These are phyloP conservation scores for Suillus hirtellus DNA, from an alignment of 768 basidiomycete genomes.

Conservation along the genomic window DNA sequence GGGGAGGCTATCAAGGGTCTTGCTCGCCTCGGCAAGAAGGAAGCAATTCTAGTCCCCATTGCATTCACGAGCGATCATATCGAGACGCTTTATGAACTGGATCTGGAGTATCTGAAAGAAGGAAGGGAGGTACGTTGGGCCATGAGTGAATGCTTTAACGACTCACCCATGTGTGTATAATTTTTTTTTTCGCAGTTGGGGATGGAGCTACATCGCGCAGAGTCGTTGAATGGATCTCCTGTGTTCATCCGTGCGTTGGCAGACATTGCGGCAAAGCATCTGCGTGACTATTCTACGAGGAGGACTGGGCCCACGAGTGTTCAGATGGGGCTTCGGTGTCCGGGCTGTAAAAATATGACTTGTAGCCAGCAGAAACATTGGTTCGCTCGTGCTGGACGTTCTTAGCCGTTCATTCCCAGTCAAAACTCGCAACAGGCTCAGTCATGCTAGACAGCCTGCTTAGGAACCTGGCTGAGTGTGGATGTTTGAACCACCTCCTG, in stretches of 20 bases:
- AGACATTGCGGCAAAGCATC: slow-evolving; percentile 82
- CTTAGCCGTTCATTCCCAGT: slow-evolving; percentile 21
- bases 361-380: slow-evolving; percentile 88
- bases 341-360: slow-evolving; percentile 87
- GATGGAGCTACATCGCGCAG: slow-evolving; percentile 85
- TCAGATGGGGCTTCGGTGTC: slow-evolving; percentile 88
- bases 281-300: slow-evolving; percentile 61
- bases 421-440: no score
- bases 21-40: slow-evolving; percentile 72
- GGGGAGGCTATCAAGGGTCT: slow-evolving; percentile 87
- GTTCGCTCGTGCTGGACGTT: slow-evolving; percentile 76
- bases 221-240: slow-evolving; percentile 92
- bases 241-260: slow-evolving; percentile 95
- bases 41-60: slow-evolving; percentile 85
- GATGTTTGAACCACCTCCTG: no score
- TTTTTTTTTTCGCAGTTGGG: slow-evolving; percentile 61
- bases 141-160: background rate
- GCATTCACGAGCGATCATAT: slow-evolving; percentile 99
- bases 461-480: no score
- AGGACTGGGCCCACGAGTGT: slow-evolving; percentile 63
- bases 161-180: slow-evolving; percentile 13
- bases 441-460: no score
- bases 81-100: slow-evolving; percentile 96
- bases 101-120: slow-evolving; percentile 90
- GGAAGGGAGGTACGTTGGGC: slow-evolving; percentile 71